Base-by-base conservation (phyloP, 2,329 filamentous ascomycete genomes). In the Colletotrichum euphorbiae region DNA sequence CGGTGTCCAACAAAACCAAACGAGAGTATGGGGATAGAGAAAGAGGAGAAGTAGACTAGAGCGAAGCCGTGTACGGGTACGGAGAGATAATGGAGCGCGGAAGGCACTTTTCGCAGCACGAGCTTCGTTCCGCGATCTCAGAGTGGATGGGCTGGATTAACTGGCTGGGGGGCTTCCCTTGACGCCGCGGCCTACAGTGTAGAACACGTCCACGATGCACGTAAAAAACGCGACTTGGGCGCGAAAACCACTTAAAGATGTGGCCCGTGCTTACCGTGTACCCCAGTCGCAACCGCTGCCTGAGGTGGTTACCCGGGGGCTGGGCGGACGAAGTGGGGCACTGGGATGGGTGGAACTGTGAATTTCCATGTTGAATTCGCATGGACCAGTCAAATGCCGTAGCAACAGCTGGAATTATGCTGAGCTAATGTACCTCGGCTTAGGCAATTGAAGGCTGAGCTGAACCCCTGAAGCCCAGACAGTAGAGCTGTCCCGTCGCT, bases 191-290 rank as follows among this genome's bases (percentile, higher is more conserved):
- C n/a, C n/a, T n/a, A n/a, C n/a, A n/a, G n/a, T n/a, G n/a, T 71
- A 57, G 62, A 69, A 69, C 69, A 66, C 65, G 69, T 58, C 61
- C 63, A 62, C 61, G 71, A 62, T 69, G 48, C 70, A 72, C 71
- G 71, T 72, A 67, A 68, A 66, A 24, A 67, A 72, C 71, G 71
- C 71, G 71, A 71, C 54, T 66, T 58, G 38, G 61, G 48, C 58
- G 66, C 69, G 65, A 67, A 57, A 60, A 69, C 55, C 68, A 71
- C 68, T 71, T 70, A 70, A 71, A 51, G 17, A 21, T 5, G 13
- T 55, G 71, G 69, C 46, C 73, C 43, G 70, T 73, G 67, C 73
- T 69, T 17, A 6, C 12, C 70, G 70, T 69, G 70, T 66, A 68
- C 38, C 63, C 63, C 43, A 28, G 68, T 67, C n/a, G 38, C n/a